Evolutionary conservation across 257 asterid genomes (phyloP), one percentile per base, ranked within the genome.

Genomic region (Solanum pimpinellifolium): DNA sequence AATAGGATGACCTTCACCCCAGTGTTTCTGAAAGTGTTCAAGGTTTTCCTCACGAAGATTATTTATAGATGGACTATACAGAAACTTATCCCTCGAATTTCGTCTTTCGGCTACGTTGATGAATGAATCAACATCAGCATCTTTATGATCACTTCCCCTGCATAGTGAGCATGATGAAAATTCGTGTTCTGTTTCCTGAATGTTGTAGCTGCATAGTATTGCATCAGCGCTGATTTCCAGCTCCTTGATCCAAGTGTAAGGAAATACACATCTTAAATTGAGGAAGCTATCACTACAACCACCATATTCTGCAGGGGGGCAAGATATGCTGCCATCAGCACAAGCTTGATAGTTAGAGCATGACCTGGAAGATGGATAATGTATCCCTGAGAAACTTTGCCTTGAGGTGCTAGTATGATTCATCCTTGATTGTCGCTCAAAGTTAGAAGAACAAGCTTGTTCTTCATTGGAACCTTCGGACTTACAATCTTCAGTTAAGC

Each of bases 1-100:
- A 87, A 97, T 94, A 88, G 99, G 99, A 77, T 96, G 98, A 85
- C 98, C 98, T 90, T 89, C 92, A 86, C 91, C 88, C 99, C 99
- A 97, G 91, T 96, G 99, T 80, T 91, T 92, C 95, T 93, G 98
- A 90, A 97, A 97, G 90, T 96, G 98, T 89, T 90, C 93, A 66
- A 93, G 92, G 81, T 88, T 91, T 91, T 95, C 97, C 82, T 90
- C 92, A 85, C 86, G 95, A 83, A 96, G 94, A 92, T 93, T 92
- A 83, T 92, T 92, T 76, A 92, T 12, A 89, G 94, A 88, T 85
- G 98, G 98, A 89, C 91, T 90, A 82, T 93, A 97, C 52, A 97
- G 92, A 88, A 92, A 91, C 87, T 90, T 94, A 78, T 92, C 98
- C 59, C 90, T 65, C 29, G 91, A 90, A 70, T 94, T 94, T 77